Evolutionary conservation across 164 flowering plant genomes (phyloP), one percentile per base, ranked within the genome.

Genomic region (Annona cherimola): DNA sequence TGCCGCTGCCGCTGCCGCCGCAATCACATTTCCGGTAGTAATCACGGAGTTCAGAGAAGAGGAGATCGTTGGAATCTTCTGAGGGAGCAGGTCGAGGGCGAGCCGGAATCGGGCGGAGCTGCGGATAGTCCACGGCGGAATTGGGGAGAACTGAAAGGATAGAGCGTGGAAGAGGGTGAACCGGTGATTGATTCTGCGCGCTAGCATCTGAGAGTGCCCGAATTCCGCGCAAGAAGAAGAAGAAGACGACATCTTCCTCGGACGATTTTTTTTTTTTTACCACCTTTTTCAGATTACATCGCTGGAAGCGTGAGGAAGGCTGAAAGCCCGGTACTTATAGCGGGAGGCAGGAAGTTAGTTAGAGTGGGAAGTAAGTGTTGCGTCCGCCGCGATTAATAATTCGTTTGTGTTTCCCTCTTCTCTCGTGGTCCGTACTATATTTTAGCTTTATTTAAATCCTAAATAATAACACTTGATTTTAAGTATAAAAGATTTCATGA

Each of bases 1-100:
- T 4, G 86, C 78, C 35, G 84, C 81, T 1, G 83, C 82, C 1
- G 87, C 88, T n/a, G 92, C 92, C 0, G 89, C 87, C 4, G 94
- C 92, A n/a, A 88, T 83, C 62, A 79, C 84, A 72, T 89, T 89
- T 0, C 79, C 91, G 59, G 91, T 64, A 63, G 74, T 69, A 35
- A 80, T 7, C 62, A 84, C 78, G 12, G 88, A 62, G 75, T 77
- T 76, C 26, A 84, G 64, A 26, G 89, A 83, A 50, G 89, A 75
- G 20, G 83, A 76, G 11, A 85, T 81, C 2, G 77, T 42, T 1
- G 77, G 39, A 73, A 79, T 43, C 63, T 72, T 73, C 18, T 81
- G 84, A 5, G 75, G 62, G 14, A 80, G 71, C 41, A 35, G 82
- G 70, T 77, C 81, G 61, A 80, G 35, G n/a, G 74, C 40, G 79